Evolutionary conservation across 768 basidiomycete genomes (phyloP), one percentile per base, ranked within the genome.

Genomic region (Tylopilus felleus): DNA sequence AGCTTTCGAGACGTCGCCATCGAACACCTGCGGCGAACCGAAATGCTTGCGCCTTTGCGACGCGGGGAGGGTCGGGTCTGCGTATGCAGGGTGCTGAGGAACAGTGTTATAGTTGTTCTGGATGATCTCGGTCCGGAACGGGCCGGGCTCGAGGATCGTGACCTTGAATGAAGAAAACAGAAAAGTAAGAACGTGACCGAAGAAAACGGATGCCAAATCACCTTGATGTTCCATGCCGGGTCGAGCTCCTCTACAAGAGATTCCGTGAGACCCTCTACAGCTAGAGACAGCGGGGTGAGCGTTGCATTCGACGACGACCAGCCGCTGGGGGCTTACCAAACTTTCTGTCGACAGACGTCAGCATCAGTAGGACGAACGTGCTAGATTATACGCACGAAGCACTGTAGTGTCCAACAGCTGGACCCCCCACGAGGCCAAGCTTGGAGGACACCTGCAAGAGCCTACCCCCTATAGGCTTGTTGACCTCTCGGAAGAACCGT

Each of bases 391-490:
- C 67, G 51, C 8, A 65, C 67, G 67, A 62, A 25, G 71, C 69
- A 22, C 51, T 38, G 35, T 73, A 73, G 25, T 60, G 62, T 7
- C 58, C 63, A 8, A 19, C 10, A 1, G 46, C 51, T 4, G 63
- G 55, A 1, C 1, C 2, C 4, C 61, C 71, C 0, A 52, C 51
- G 7, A 76, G 14, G 4, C 73, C 76, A 1, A 65, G 49, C 42
- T 58, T 56, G 2, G 76, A 76, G 28, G 70, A 71, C n/a, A 69
- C 68, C 41, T 75, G 73, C 5, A 78, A 53, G 10, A 79, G 56
- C 12, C 68, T 60, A 1, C 77, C 76, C 8, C 74, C 75, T 0
- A 56, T 52, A 0, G 77, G 75, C 16, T 61, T 63, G 48, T 75
- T 75, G 31, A 69, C 65, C 40, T 75, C 71, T 10, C 75, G 67